A percentile compares a stretch with the other conserved stretches of the same genome.
phyloP scores from a whole-genome alignment of 176 grass and related monocot species.

The Bonia amplexicaulis region DNA sequence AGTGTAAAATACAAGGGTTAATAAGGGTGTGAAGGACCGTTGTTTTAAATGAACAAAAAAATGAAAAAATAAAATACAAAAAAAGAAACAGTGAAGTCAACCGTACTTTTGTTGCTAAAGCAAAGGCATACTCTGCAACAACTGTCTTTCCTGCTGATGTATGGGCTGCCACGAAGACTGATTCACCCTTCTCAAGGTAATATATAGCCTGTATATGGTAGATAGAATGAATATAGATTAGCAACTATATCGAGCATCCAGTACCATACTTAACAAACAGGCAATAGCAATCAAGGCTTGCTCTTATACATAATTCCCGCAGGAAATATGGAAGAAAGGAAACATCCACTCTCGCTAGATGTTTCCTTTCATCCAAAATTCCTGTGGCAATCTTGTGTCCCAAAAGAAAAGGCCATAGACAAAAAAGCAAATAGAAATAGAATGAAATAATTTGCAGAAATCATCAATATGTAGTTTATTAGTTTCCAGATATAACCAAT shows the following conservation, averaged over 20 bases:
- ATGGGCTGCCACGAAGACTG: slow-evolving; percentile 97
- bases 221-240: slow-evolving; percentile 17
- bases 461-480: background rate
- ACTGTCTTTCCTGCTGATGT: slow-evolving; percentile 98
- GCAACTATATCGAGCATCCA: background rate
- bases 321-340: background rate
- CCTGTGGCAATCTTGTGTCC: background rate
- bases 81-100: background rate
- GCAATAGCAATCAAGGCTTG: background rate
- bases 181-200: slow-evolving; percentile 91
- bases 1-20: background rate
- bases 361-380: slow-evolving; percentile 4
- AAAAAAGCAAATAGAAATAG: background rate
- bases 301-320: background rate
- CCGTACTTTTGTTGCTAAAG: slow-evolving; percentile 88
- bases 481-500: background rate
- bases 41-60: background rate
- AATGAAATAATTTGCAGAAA: background rate
- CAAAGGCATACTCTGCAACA: slow-evolving; percentile 96
- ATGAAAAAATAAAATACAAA: background rate
- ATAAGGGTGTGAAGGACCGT: background rate
- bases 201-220: slow-evolving; percentile 71
- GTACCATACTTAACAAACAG: slow-evolving; percentile 21
- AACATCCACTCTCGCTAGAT: background rate
- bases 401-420: background rate